Conservation (phyloP, 805 yeast genomes). For the Clavispora santaluciae region DNA sequence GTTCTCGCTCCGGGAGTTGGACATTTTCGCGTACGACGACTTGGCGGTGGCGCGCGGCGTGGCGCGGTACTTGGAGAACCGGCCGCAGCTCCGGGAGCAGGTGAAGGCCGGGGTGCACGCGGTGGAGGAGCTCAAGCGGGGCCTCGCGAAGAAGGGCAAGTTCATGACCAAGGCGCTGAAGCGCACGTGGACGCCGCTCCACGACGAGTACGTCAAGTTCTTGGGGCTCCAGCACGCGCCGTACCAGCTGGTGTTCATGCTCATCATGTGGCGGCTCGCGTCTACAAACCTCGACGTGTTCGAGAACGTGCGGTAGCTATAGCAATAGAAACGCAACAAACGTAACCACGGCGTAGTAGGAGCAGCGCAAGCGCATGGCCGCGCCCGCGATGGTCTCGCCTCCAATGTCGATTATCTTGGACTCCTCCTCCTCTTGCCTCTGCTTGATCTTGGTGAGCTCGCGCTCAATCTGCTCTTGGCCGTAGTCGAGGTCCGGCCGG, state of each 20-base stretch:
- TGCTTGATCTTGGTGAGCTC: slow-evolving; percentile 31
- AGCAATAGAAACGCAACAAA: not conserved
- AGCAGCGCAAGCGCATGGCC: not conserved
- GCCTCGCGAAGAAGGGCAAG: slow-evolving; percentile 34
- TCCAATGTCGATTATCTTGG: slow-evolving; percentile 4
- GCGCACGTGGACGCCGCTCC: slow-evolving; percentile 62
- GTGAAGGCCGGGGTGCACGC: slow-evolving; percentile 32
- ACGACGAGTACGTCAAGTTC: slow-evolving; percentile 52
- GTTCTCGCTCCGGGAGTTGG: slow-evolving; percentile 60
- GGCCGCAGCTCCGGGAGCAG: slow-evolving; percentile 46
- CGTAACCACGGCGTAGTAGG: not conserved
- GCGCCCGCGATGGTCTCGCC: slow-evolving; percentile 3
- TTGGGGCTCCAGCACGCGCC: slow-evolving; percentile 62
- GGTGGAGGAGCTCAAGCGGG: slow-evolving; percentile 28
- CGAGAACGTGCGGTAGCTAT: slow-evolving; percentile 11
- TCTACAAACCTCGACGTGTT: slow-evolving; percentile 51
- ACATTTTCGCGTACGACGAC: slow-evolving; percentile 75
- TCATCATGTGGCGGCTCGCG: slow-evolving; percentile 69
- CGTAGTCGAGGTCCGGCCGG: slow-evolving; percentile 27
- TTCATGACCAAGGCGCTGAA: slow-evolving; percentile 34
- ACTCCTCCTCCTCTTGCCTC: not conserved
- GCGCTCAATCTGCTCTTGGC: slow-evolving; percentile 33
- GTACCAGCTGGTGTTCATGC: slow-evolving; percentile 61
- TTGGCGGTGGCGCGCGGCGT: slow-evolving; percentile 83
- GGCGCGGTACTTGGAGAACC: slow-evolving; percentile 51